These are phyloP conservation scores for Ogataea trehaloabstinens DNA, from an alignment of 805 yeast species.

Conservation along the genomic window DNA sequence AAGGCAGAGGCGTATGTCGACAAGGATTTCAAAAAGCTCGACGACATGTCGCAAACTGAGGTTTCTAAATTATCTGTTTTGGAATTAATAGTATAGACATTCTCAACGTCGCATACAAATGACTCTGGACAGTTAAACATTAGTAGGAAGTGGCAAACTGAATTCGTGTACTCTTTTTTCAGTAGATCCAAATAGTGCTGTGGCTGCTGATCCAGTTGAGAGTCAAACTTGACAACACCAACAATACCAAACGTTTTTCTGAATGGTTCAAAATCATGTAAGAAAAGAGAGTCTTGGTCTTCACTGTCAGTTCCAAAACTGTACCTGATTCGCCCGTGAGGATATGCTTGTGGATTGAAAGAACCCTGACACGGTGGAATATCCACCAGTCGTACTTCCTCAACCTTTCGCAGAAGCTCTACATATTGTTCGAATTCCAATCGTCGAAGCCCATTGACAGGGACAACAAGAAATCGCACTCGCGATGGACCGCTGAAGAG, in stretches of 20 bases:
- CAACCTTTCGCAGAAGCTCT: conserved; percentile 42
- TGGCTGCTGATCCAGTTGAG: conserved; percentile 24
- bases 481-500: conserved; percentile 17
- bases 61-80: conserved; percentile 47
- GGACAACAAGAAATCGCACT: conserved; percentile 66
- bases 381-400: conserved; percentile 73
- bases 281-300: conserved; percentile 44
- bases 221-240: conserved; percentile 39
- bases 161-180: conserved; percentile 44
- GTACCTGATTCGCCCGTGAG: conserved; percentile 69
- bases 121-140: conserved; percentile 49
- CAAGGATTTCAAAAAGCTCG: conserved; percentile 59
- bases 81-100: conserved; percentile 18
- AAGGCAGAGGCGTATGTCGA: conserved; percentile 71
- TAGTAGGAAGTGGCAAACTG: conserved; percentile 53
- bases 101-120: conserved; percentile 4
- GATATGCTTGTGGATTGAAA: conserved; percentile 85
- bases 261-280: conserved; percentile 89
- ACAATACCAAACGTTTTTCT: conserved; percentile 68
- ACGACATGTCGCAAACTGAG: conserved; percentile 68
- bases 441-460: conserved; percentile 50
- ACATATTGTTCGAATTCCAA: conserved; percentile 43
- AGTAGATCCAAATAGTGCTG: conserved; percentile 37
- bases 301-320: conserved; percentile 56
- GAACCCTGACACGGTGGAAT: conserved; percentile 61